Base-by-base conservation (phyloP, 2,329 filamentous ascomycete species). In the Mollisiaceae sp. region DNA sequence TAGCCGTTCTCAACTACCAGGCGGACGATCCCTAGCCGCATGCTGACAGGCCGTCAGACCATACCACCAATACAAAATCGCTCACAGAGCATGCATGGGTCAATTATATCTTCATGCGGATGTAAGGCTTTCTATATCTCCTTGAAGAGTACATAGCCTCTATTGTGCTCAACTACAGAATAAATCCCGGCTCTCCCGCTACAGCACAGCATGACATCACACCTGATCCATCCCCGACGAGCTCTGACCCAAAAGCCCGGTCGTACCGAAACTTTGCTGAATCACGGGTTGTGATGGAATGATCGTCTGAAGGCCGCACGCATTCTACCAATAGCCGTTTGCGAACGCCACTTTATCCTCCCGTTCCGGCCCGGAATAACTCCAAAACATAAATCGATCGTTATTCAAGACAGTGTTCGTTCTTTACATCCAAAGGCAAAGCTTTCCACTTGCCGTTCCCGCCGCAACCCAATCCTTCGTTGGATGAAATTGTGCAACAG, bases 401-500 rank as follows among this genome's bases (percentile, higher is more conserved):
- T 35, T 32, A 57, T 22, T 22, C 32, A 39, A 38, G 14, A 36
- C 32, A 61, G n/a, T 18, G 11, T 18, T 36, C n/a, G 55, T 38
- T 41, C 39, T 38, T 70, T 58, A 97, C 84, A 90, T 90, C 93
- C 94, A 99, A 41, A 99, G 79, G 77, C 91, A 96, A 32, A 98
- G 78, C 79, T 98, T 98, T 1, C 95, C 95, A 75, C 92, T 97
- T 0, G 91, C 93, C 0, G 91, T 98, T 0, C 93, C 95, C 1
- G 91, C 94, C 0, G 91, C 94, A 41, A 99, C 90, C 95, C 95
- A 99, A 75, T 97, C 91, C 77, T 88, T 83, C 0, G 86, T 91
- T 0, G 92, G 91, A 77, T 99, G 95, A 72, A 98, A 95, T 59
- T 94, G 91, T 0, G 93, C 91, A 0, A 97, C 95, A 0, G 95